Conservation (phyloP, 1,284 basidiomycete species). For the Neotropicomus parvogracilis region DNA sequence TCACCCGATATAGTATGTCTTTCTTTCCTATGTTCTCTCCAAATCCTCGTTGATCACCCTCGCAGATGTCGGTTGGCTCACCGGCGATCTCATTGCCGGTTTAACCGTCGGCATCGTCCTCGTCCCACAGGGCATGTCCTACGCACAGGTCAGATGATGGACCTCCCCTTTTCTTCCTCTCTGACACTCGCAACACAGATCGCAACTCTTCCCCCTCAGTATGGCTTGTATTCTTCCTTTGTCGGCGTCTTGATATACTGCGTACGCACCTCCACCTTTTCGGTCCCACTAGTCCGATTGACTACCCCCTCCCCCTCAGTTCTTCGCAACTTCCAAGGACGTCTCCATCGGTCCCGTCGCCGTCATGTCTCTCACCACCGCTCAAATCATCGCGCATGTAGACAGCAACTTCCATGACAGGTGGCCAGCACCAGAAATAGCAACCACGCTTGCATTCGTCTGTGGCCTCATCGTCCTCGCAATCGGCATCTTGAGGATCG, state of each 20-base stretch:
- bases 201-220: conserved; percentile 82
- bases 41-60: not conserved
- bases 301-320: conserved; percentile 41
- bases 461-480: conserved; percentile 92
- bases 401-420: conserved; percentile 47
- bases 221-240: conserved; percentile 95
- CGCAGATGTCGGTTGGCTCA: conserved; percentile 66
- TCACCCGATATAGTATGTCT: conserved; percentile 74
- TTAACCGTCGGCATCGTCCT: conserved; percentile 90
- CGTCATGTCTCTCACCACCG: conserved; percentile 93
- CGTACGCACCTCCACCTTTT: conserved; percentile 44
- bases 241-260: conserved; percentile 83
- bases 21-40: not conserved
- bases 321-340: conserved; percentile 94
- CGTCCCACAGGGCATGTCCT: conserved; percentile 87
- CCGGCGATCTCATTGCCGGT: conserved; percentile 83
- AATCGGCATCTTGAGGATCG: conserved; percentile 87
- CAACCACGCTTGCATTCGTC: conserved; percentile 82
- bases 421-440: conserved; percentile 74
- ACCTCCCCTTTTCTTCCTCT: not conserved
- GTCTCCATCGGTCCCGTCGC: conserved; percentile 95
- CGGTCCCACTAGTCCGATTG: conserved; percentile 9
- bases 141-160: conserved; percentile 56
- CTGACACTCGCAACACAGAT: too few species aligned
- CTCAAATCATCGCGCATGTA: conserved; percentile 75